A percentile compares a stretch with the other conserved stretches of the same genome.
Evolutionary conservation across 192 early-diverging fungal species (phyloP).

Genomic region (Obelidium mucronatum): DNA sequence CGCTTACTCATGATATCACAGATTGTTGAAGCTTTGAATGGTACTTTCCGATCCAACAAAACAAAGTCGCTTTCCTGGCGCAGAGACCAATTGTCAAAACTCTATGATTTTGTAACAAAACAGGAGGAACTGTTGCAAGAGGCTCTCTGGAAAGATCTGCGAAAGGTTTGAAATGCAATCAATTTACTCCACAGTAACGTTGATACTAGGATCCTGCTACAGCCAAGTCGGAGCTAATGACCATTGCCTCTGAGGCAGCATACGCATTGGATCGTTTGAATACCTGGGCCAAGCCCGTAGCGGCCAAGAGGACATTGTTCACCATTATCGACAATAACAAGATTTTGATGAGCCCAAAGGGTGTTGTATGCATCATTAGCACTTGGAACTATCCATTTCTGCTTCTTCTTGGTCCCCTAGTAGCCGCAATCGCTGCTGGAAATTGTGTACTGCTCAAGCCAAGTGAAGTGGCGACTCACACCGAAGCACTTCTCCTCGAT

Average conservation of each 20-base stretch:
- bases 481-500: conserved; percentile 66
- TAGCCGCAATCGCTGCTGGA: conserved; percentile 88
- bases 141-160: conserved; percentile 46
- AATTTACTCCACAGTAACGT: not conserved
- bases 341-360: conserved; percentile 71
- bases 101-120: conserved; percentile 33
- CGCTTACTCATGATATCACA: no score
- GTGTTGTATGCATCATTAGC: conserved; percentile 60
- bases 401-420: conserved; percentile 73
- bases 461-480: conserved; percentile 78
- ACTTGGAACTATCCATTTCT: conserved; percentile 52
- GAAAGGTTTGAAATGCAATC: no score
- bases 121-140: conserved; percentile 40
- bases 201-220: no score
- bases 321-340: conserved; percentile 30
- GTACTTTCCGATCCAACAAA: conserved; percentile 37
- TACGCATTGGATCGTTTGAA: conserved; percentile 49
- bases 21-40: conserved; percentile 43
- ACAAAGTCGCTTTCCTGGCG: conserved; percentile 42
- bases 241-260: conserved; percentile 32
- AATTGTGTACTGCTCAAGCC: conserved; percentile 76
- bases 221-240: not conserved
- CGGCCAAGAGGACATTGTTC: conserved; percentile 9
- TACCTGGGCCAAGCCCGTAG: conserved; percentile 42
- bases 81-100: conserved; percentile 41